phyloP scores from a whole-genome alignment of 2,329 filamentous ascomycete species.

The Aaosphaeria pasadenensis region DNA sequence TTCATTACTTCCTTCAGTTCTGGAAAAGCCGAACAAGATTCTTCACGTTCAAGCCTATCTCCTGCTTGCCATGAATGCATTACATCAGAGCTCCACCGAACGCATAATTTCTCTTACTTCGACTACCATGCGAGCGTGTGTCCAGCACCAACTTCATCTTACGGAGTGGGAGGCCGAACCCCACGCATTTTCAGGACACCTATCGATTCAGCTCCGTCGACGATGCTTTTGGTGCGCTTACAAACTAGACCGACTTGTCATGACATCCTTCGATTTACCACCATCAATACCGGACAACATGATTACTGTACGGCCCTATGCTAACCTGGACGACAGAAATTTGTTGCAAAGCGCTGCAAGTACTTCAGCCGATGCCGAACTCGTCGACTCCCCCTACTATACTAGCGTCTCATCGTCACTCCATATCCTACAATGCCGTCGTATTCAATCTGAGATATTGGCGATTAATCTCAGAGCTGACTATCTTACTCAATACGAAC shows the following conservation, averaged over 20 bases:
- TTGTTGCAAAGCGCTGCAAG: constrained; percentile 6
- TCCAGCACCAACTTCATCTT: constrained; percentile 16
- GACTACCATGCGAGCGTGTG: constrained; percentile 15
- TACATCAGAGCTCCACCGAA: constrained; percentile 17
- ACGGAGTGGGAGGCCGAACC: constrained; percentile 10
- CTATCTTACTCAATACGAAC: constrained; percentile 10
- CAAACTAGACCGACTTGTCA: constrained; percentile 14
- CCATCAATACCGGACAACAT: constrained; percentile 13
- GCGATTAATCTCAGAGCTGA: constrained; percentile 14
- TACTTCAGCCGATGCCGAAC: constrained; percentile 5
- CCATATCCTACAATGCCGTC: constrained; percentile 16
- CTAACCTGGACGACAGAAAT: constrained; percentile 14
- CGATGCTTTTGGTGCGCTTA: constrained; percentile 20
- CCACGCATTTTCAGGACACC: background rate
- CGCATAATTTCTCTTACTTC: constrained; percentile 15
- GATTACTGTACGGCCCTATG: constrained; percentile 12
- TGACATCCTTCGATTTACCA: constrained; percentile 14
- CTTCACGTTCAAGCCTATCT: constrained; percentile 17
- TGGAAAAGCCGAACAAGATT: constrained; percentile 10
- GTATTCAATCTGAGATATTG: constrained; percentile 16
- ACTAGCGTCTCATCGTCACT: constrained; percentile 13
- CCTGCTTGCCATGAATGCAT: constrained; percentile 13
- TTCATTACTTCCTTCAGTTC: constrained; percentile 10
- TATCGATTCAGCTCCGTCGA: constrained; percentile 11
- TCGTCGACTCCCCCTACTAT: constrained; percentile 9